phyloP scores from a whole-genome alignment of 2,329 filamentous ascomycete genomes.

The Aspergillaceae sp. region DNA sequence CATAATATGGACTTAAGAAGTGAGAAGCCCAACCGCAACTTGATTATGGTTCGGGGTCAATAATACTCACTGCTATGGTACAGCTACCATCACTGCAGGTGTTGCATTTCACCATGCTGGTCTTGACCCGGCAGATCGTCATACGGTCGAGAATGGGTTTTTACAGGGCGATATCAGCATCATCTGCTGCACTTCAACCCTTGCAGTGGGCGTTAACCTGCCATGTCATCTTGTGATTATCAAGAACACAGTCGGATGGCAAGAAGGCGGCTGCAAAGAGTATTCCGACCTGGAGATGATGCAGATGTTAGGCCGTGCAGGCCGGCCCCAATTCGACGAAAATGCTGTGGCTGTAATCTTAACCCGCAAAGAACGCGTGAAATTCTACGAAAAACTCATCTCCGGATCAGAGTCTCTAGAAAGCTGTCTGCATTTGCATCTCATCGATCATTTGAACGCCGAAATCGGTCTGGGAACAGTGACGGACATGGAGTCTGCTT shows the following conservation, averaged over 20 bases:
- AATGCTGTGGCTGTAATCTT: constrained; percentile 71
- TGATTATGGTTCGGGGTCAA: background rate
- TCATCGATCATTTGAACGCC: constrained; percentile 77
- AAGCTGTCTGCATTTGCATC: constrained; percentile 66
- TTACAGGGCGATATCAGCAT: constrained; percentile 63
- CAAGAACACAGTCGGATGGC: constrained; percentile 66
- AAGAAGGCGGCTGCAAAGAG: constrained; percentile 54
- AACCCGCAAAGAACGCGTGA: constrained; percentile 57
- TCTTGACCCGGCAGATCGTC: constrained; percentile 55
- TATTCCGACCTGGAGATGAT: constrained; percentile 78
- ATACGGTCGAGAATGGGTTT: constrained; percentile 59
- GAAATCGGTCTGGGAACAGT: constrained; percentile 72
- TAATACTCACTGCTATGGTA: constrained; percentile 6
- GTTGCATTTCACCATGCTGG: constrained; percentile 81
- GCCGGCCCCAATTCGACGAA: constrained; percentile 72
- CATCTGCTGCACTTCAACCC: constrained; percentile 79
- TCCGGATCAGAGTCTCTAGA: constrained; percentile 66
- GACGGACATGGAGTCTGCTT: constrained; percentile 54
- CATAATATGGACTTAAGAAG: constrained; percentile 53
- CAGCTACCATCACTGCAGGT: constrained; percentile 46
- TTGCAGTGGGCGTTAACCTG: constrained; percentile 75
- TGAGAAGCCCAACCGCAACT: constrained; percentile 19
- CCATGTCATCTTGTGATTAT: constrained; percentile 77
- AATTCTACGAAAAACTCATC: constrained; percentile 63
- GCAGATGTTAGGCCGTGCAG: constrained; percentile 83